Base-by-base conservation (phyloP, 352 stramenopile species). In the Phytopythium boreale region DNA sequence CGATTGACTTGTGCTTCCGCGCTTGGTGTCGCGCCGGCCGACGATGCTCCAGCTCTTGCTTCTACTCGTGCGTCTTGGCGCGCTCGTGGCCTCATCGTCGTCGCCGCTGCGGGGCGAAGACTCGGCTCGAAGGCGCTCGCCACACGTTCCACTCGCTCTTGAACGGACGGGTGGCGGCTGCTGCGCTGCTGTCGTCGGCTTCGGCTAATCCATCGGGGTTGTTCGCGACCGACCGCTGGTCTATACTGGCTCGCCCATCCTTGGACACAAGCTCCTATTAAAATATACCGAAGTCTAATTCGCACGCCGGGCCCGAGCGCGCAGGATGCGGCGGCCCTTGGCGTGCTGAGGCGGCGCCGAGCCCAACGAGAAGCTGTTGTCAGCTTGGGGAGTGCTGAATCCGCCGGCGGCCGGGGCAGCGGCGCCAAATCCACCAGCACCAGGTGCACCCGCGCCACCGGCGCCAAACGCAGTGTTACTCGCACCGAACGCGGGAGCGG, bases 281-380 rank as follows among this genome's bases (percentile, higher is more conserved):
- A 26, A 50, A 46, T 50, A 60, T 17, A 15, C 24, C 4, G 56
- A 24, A 19, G 24, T 37, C 43, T 51, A 53, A 27, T 37, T 53
- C 39, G 15, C 41, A 19, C 52, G 56, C 43, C 74, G 70, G 65
- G 59, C 27, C 59, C 70, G 72, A 37, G 79, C 77, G 61, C 86
- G 87, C 55, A 93, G 62, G 60, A 93, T 91, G 43, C 84, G 84
- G 49, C 84, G 79, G 24, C 71, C 71, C 65, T 87, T 87, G 12
- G 68, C 67, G 15, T 76, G 69, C 41, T 81, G 68, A 0, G 70
- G 55, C 39, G 73, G 82, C 51, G 84, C 78, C 10, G 75, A 74
- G 9, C 87, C 87, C 67, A 93, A 82, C 62, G 66, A 87, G 51
- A 95, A 95, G 29, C 77, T 74, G 27, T 80, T 82, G n/a, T 76